phyloP scores from a whole-genome alignment of 805 yeast genomes.

The Candida maris region DNA sequence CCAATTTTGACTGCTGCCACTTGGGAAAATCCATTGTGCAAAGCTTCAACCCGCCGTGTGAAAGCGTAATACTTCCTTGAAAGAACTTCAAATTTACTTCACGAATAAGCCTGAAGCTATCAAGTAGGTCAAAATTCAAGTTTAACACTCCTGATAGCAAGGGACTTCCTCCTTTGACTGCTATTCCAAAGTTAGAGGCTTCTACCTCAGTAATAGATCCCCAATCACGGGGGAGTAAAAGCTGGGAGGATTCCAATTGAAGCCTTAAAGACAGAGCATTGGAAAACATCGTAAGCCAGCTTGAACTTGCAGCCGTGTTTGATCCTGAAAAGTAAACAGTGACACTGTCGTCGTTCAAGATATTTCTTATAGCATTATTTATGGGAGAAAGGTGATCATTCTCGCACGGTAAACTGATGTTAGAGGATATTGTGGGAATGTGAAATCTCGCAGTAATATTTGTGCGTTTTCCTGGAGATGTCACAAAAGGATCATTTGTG shows the following conservation, averaged over 20 bases:
- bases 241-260: constrained; percentile 1
- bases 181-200: background rate
- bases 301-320: background rate
- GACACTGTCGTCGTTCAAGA: constrained; percentile 4
- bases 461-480: background rate
- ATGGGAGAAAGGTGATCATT: constrained; percentile 9
- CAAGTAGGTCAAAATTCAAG: background rate
- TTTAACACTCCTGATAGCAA: background rate
- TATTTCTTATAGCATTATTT: constrained; percentile 1
- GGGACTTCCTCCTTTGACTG: constrained; percentile 1
- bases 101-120: background rate
- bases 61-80: constrained; percentile 5
- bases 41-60: background rate
- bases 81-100: constrained; percentile 1
- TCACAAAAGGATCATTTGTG: background rate
- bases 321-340: constrained; percentile 7
- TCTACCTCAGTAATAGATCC: background rate
- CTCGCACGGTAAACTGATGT: constrained; percentile 7
- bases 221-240: background rate
- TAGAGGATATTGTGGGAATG: constrained; percentile 8
- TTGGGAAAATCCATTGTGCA: constrained; percentile 9
- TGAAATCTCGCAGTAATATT: constrained; percentile 4
- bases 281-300: constrained; percentile 10
- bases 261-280: constrained; percentile 4
- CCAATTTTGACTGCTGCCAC: constrained; percentile 19